phyloP scores from a whole-genome alignment of 371 early-diverging fungal genomes.

The Zopfochytrium polystomum region DNA sequence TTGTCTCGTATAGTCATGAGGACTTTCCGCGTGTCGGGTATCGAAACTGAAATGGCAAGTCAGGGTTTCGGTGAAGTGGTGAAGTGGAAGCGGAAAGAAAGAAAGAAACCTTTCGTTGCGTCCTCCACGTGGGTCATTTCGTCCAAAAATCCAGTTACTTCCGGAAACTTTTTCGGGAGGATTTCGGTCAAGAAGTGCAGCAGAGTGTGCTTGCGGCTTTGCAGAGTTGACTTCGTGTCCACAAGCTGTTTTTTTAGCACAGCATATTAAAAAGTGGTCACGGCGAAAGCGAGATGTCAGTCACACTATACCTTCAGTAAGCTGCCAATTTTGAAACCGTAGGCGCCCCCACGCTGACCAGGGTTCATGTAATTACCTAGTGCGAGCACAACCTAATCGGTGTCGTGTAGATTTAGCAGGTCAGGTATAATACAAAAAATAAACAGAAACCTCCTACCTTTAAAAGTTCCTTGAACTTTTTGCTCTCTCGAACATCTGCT shows the following conservation, averaged over 20 bases:
- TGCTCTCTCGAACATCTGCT: conserved; percentile 42
- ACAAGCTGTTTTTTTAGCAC: conserved; percentile 35
- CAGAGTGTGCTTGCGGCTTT: conserved; percentile 49
- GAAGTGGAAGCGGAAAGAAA: conserved; percentile 5
- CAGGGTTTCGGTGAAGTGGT: neutral
- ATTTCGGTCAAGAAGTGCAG: conserved; percentile 50
- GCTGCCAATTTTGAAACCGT: conserved; percentile 52
- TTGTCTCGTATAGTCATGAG: conserved; percentile 40
- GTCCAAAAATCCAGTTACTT: conserved; percentile 36
- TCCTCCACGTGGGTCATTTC: conserved; percentile 45
- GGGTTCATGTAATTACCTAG: conserved; percentile 57
- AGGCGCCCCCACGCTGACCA: conserved; percentile 55
- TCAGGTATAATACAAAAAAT: too few relatives aligned
- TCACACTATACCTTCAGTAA: conserved; percentile 41
- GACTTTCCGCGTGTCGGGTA: conserved; percentile 39
- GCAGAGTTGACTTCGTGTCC: conserved; percentile 45
- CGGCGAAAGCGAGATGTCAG: neutral
- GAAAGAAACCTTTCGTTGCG: conserved; percentile 43
- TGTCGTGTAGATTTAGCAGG: neutral
- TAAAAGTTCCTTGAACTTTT: conserved; percentile 46
- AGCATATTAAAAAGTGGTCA: conserved; percentile 19
- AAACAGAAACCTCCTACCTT: conserved; percentile 30
- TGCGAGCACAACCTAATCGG: conserved; percentile 42
- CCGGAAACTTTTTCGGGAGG: conserved; percentile 44
- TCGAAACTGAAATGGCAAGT: conserved; percentile 39